Evolutionary conservation across 2,329 filamentous ascomycete genomes (phyloP), one percentile per base, ranked within the genome.

Genomic region (Tolypocladium paradoxum): DNA sequence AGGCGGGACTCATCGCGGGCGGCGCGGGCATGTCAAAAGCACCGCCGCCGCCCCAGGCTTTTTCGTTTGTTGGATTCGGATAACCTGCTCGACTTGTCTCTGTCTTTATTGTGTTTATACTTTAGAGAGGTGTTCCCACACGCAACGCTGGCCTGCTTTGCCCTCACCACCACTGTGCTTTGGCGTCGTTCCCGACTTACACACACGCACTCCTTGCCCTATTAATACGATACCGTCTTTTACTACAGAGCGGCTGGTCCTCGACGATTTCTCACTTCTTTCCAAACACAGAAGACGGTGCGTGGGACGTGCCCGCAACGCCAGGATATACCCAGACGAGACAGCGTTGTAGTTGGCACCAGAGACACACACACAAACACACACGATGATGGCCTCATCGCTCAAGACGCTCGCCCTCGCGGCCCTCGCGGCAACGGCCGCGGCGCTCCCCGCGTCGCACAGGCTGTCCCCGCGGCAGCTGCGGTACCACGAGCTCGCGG

Each of bases 371-470:
- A n/a, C n/a, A n/a, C n/a, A n/a, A n/a, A n/a, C n/a, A n/a, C n/a
- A n/a, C n/a, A 50, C 27, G 2, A 49, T 5, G 2, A 74, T 71
- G 64, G 57, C 58, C 55, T 65, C 63, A 36, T 53, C 43, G 18
- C 18, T 68, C 57, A 78, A 74, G 68, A 71, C 67, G 53, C 63
- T 64, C 46, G 58, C 72, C 56, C 61, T 78, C 57, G 72, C 73
- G 53, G 70, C 70, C 58, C 66, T 81, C 60, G 71, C 70, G 18
- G 70, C 73, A 54, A 61, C 72, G 29, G 71, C 71, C 51, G 70
- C 70, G n/a, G 77, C 77, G 27, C 62, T 77, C 40, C 78, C 78
- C 22, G 64, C 72, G 6, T 58, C 67, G 31, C 70, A 70, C 38
- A 74, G 69, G 65, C 63, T 80, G 55, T 73, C 65, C n/a, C 55